A percentile compares a stretch with the other conserved stretches of the same genome.
phyloP scores from a whole-genome alignment of 2,329 filamentous ascomycete species.

The Epichloe amarillans region DNA sequence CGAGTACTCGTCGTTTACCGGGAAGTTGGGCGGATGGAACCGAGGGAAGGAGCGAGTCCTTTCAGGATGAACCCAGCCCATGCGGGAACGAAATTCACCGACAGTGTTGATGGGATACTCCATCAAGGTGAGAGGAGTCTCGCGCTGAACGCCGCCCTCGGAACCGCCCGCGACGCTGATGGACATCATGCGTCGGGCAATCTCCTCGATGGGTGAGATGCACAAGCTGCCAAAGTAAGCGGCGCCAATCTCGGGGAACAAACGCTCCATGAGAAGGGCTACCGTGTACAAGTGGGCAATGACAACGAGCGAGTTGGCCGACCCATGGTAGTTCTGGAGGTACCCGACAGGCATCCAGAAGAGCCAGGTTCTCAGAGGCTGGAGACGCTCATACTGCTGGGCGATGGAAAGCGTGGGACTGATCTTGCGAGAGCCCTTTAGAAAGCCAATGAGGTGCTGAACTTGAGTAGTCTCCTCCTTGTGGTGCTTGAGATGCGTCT shows the following conservation, averaged over 20 bases:
- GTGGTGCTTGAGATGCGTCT: conserved; percentile 53
- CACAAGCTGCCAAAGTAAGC: conserved; percentile 77
- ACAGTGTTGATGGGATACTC: conserved; percentile 59
- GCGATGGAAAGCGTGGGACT: conserved; percentile 57
- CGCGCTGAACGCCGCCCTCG: conserved; percentile 38
- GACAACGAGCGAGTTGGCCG: conserved; percentile 66
- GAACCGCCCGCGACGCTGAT: conserved; percentile 48
- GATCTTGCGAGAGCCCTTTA: conserved; percentile 59
- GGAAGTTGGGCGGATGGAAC: conserved; percentile 44
- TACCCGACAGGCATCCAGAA: conserved; percentile 89
- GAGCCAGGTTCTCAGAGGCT: conserved; percentile 79
- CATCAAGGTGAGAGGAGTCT: conserved; percentile 52
- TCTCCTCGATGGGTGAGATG: conserved; percentile 72
- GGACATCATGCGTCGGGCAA: conserved; percentile 59
- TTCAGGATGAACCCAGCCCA: conserved; percentile 51
- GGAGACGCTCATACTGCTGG: conserved; percentile 81
- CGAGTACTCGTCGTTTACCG: conserved; percentile 30
- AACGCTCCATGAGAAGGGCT: conserved; percentile 73
- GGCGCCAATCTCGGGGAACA: conserved; percentile 83
- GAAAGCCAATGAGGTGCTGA: conserved; percentile 56
- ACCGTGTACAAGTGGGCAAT: conserved; percentile 87
- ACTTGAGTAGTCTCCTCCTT: conserved; percentile 57
- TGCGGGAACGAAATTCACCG: conserved; percentile 52
- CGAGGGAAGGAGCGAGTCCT: conserved; percentile 48
- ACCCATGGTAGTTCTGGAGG: conserved; percentile 62